Conservation (phyloP, 163 green algal genomes). For the Scenedesmus sp. region DNA sequence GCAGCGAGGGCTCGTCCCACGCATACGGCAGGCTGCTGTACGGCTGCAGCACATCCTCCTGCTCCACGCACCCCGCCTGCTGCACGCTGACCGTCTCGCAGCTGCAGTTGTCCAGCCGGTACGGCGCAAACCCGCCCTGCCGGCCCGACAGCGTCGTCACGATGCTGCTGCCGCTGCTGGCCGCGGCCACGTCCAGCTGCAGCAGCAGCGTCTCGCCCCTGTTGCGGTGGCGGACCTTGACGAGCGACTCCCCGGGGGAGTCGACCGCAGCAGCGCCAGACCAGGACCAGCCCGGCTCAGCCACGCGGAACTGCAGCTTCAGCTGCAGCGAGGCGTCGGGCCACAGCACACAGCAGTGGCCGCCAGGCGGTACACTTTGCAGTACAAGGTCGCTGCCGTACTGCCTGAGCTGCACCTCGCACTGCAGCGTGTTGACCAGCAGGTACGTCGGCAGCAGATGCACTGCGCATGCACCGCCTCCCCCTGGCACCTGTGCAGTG, state of each 20-base stretch:
- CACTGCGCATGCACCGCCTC: constrained; percentile 73
- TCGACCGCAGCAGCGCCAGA: constrained; percentile 81
- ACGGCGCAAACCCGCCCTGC: constrained; percentile 84
- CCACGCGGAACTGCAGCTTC: constrained; percentile 79
- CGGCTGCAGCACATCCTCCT: constrained; percentile 52
- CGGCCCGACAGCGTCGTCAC: constrained; percentile 47
- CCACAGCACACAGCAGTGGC: constrained; percentile 74
- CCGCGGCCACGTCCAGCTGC: constrained; percentile 75
- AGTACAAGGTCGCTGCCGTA: constrained; percentile 63
- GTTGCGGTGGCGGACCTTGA: constrained; percentile 84
- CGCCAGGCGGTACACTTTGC: constrained; percentile 58
- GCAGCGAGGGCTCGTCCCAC: constrained; percentile 86
- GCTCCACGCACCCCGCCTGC: constrained; percentile 55
- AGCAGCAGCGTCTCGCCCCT: constrained; percentile 83
- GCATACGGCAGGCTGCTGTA: constrained; percentile 85
- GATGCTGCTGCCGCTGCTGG: constrained; percentile 35
- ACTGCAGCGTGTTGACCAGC: constrained; percentile 77
- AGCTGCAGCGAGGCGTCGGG: constrained; percentile 61
- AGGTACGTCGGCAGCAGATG: constrained; percentile 83
- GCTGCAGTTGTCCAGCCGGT: constrained; percentile 76
- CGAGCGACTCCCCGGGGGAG: constrained; percentile 81
- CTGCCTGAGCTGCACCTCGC: constrained; percentile 83
- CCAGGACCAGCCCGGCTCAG: constrained; percentile 89
- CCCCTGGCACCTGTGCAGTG: constrained; percentile 54
- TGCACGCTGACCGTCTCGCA: constrained; percentile 76